Base-by-base conservation (phyloP, 176 grass and related monocot genomes). In the Zoysia japonica region DNA sequence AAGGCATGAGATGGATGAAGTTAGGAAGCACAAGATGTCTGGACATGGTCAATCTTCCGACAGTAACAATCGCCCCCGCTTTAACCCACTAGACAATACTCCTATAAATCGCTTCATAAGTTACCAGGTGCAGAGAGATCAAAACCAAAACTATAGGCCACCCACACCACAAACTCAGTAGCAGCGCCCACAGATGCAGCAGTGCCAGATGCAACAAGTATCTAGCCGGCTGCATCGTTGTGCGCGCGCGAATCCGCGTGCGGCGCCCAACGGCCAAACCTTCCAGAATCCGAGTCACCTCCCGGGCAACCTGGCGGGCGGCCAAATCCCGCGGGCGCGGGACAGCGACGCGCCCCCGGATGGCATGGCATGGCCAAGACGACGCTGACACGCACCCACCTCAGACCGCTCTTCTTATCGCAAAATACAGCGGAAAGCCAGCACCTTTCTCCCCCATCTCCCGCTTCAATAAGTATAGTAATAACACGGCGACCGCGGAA, bases 261-360 rank as follows among this genome's bases (percentile, higher is more conserved):
- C 65, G 65, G 65, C 65, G 65, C 40, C 28, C 41, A 67, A n/a
- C 65, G 64, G 39, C 5, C 14, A 65, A 65, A 14, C 37, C 38
- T 5, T 1, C 14, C 39, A 13, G 39, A 44, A 44, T 44, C 64
- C n/a, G 5, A n/a, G 5, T 17, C 14, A 3, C 0, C 51, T 51
- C 49, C 12, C 50, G 28, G 28, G 1, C 28, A 28, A 28, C 28
- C 28, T 28, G 52, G 14, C 52, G 17, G 52, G 51, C 51, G 14
- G 13, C 14, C 5, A 7, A 4, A 61, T 61, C 10, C 55, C 1
- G 73, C 40, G 56, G 73, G 73, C 73, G 73, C 6, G 42, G 20
- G 72, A 61, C 55, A 75, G 56, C 73, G 73, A 76, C 73, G 73
- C 73, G 72, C 72, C 53, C 36, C 40, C 40, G 0, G 72, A 10